A percentile compares a stretch with the other conserved stretches of the same genome.
These are phyloP conservation scores for Leishmania aethiopica DNA, from an alignment of 208 protist genomes.

Conservation along the genomic window DNA sequence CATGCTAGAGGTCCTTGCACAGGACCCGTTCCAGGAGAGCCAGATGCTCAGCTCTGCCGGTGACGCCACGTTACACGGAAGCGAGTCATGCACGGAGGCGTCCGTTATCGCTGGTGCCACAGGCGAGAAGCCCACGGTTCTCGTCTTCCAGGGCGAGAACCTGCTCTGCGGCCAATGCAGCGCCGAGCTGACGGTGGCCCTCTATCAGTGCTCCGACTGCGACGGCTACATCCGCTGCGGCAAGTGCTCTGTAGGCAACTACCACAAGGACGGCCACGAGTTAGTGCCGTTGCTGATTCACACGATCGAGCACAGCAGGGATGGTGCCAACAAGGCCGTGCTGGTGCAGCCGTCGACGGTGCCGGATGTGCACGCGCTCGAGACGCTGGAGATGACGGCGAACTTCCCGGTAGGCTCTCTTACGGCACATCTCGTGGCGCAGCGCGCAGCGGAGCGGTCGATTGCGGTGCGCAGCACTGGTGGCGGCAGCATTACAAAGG, in stretches of 20 bases:
- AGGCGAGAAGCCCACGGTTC: conserved; percentile 29
- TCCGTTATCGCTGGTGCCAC: conserved; percentile 14
- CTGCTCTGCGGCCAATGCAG: conserved; percentile 64
- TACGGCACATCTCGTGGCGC: conserved; percentile 34
- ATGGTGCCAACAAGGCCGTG: conserved; percentile 37
- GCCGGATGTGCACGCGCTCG: conserved; percentile 62
- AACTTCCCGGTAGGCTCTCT: conserved; percentile 73
- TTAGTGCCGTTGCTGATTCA: conserved; percentile 68
- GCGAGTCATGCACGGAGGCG: conserved; percentile 27
- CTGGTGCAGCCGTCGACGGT: conserved; percentile 60
- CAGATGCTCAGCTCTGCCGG: conserved; percentile 35
- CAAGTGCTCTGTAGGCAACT: conserved; percentile 71
- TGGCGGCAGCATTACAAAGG: conserved; percentile 22
- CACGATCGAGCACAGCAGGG: conserved; percentile 49
- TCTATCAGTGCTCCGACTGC: conserved; percentile 71
- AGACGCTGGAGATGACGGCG: conserved; percentile 73
- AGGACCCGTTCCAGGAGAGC: conserved; percentile 56
- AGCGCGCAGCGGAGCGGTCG: conserved; percentile 34
- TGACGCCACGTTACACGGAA: conserved; percentile 12
- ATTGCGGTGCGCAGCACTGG: conserved; percentile 20
- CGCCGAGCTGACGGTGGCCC: conserved; percentile 52
- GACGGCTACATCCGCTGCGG: conserved; percentile 62
- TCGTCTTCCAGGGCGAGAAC: conserved; percentile 46
- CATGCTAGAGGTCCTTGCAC: conserved; percentile 61
- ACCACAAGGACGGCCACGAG: conserved; percentile 58